Evolutionary conservation across 805 yeast species (phyloP), one percentile per base, ranked within the genome.

Genomic region (Teunomyces stri): DNA sequence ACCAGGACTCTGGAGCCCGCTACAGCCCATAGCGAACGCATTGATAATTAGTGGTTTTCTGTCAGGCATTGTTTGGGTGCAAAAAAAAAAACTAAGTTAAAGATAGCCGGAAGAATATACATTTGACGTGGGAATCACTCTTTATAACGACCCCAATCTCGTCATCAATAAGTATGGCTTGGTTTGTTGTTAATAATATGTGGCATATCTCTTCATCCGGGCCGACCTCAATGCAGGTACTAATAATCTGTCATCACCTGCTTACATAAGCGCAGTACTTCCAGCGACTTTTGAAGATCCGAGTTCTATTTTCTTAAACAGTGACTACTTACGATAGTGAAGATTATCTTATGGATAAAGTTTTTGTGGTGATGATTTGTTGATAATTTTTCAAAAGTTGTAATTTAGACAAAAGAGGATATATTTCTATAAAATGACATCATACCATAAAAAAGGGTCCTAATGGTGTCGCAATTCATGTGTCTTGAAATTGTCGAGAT

Each of bases 21-120:
- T n/a, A 60, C 65, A 5, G 4, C 54, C 69, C 66, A 70, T 70
- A 37, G 64, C 61, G 42, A 71, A 71, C 33, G 74, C 72, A 56
- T 70, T 71, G 43, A 70, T 49, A 25, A 71, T 66, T 27, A 69
- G 47, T 6, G 58, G 59, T 42, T 59, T 59, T 42, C 52, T 45
- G 22, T 37, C 29, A 12, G 40, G 29, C 40, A 37, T 37, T 37
- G 27, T 4, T 36, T 20, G 40, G 40, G 13, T 37, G 40, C 40
- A 37, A 37, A 37, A 22, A n/a, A 30, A 30, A 37, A 37, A 10
- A n/a, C 34, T 31, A 31, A 31, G 15, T 4, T n/a, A 7, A 31
- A 31, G 34, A n/a, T 31, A 31, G 16, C 6, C 18, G 11, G 11
- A 21, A 21, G 15, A 21, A 12, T 3, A 20, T 5, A 6, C 27